Conservation (phyloP, 768 basidiomycete genomes). For the Sarcodon sp. region DNA sequence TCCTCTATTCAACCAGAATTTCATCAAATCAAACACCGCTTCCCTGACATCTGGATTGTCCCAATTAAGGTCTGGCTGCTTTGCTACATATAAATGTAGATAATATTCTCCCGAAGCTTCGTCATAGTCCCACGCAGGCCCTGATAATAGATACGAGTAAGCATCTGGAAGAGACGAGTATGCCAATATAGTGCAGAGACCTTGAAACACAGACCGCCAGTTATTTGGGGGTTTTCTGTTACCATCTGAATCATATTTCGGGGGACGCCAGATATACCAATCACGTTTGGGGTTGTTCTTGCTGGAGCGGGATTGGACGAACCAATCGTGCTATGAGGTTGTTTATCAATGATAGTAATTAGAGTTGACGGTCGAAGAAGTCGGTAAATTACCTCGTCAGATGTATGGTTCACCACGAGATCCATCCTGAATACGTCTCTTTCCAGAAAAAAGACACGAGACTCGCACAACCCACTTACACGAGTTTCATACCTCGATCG, state of each 20-base stretch:
- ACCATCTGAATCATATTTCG: slow-evolving; percentile 37
- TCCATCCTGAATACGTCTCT: slow-evolving; percentile 44
- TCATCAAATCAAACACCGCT: slow-evolving; percentile 52
- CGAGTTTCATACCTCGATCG: slow-evolving; percentile 54
- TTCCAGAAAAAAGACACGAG: not conserved
- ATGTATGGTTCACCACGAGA: slow-evolving; percentile 65
- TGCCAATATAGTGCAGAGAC: slow-evolving; percentile 13
- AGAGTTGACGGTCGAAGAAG: not conserved
- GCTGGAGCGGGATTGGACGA: slow-evolving; percentile 41
- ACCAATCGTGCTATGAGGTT: slow-evolving; percentile 52
- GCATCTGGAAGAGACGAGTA: too few species aligned
- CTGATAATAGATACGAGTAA: slow-evolving; percentile 15
- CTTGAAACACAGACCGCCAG: slow-evolving; percentile 58
- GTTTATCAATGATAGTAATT: not conserved
- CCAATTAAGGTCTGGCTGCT: slow-evolving; percentile 75
- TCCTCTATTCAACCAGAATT: slow-evolving; percentile 63
- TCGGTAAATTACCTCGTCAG: slow-evolving; percentile 34
- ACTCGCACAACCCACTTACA: slow-evolving; percentile 25
- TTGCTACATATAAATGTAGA: slow-evolving; percentile 50
- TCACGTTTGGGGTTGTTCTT: slow-evolving; percentile 46
- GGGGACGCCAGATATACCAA: slow-evolving; percentile 69
- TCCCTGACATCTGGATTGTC: slow-evolving; percentile 42
- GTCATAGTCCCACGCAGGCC: slow-evolving; percentile 64
- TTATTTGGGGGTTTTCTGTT: slow-evolving; percentile 56
- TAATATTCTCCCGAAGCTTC: slow-evolving; percentile 55